Conservation (phyloP, 352 stramenopile genomes). For the Globisporangium yorkense region DNA sequence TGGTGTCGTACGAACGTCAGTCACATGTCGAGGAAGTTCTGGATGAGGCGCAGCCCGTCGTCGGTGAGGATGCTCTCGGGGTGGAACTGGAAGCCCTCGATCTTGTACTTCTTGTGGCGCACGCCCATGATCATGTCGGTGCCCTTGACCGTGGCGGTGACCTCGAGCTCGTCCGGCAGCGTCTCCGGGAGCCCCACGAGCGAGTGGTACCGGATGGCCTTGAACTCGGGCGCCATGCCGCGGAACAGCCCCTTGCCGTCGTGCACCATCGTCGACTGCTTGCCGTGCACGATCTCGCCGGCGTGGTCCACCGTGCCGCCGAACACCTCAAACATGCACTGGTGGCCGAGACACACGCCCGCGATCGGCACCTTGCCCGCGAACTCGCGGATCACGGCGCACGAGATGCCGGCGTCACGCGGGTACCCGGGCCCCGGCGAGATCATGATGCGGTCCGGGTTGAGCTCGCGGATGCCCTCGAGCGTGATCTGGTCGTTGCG, state of each 20-base stretch:
- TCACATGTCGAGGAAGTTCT: constrained; percentile 86
- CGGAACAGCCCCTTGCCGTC: constrained; percentile 85
- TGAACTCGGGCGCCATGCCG: constrained; percentile 71
- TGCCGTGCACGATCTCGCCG: constrained; percentile 86
- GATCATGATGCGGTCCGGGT: constrained; percentile 85
- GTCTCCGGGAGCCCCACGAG: constrained; percentile 80
- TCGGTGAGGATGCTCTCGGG: constrained; percentile 85
- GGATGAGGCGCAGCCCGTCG: constrained; percentile 75
- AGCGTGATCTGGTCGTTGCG: constrained; percentile 85
- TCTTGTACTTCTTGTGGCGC: constrained; percentile 80
- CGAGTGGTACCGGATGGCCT: constrained; percentile 86
- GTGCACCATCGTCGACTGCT: constrained; percentile 78
- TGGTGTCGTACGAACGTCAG: background rate
- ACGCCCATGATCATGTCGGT: constrained; percentile 89
- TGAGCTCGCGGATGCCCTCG: constrained; percentile 66
- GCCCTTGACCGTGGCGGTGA: constrained; percentile 78
- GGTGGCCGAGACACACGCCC: constrained; percentile 76
- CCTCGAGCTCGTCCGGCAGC: constrained; percentile 64
- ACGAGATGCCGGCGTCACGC: constrained; percentile 77
- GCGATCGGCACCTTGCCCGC: constrained; percentile 78
- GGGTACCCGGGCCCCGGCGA: constrained; percentile 80
- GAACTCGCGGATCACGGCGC: constrained; percentile 80
- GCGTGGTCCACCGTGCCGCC: constrained; percentile 80
- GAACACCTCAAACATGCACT: constrained; percentile 88
- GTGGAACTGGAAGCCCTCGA: constrained; percentile 88